These are phyloP conservation scores for Waitea zeae DNA, from an alignment of 1,284 basidiomycete species.

Conservation along the genomic window DNA sequence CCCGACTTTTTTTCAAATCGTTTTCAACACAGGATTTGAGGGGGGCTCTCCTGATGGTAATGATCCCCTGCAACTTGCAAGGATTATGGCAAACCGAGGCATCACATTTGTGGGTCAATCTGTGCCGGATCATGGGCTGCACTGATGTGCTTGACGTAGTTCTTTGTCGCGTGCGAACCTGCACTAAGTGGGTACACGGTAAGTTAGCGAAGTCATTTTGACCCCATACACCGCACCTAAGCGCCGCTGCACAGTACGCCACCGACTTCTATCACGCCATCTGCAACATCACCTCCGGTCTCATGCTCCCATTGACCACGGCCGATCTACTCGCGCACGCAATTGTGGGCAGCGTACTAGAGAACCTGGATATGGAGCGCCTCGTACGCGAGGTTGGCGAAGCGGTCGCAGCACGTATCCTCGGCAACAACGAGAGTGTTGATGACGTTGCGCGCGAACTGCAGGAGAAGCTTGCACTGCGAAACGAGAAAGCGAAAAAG, in stretches of 20 bases:
- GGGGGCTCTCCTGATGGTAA: conserved; percentile 84
- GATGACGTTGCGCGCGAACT: conserved; percentile 91
- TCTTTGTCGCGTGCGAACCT: conserved; percentile 97
- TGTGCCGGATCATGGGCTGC: background rate
- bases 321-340: conserved; percentile 94
- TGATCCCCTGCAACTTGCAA: conserved; percentile 80
- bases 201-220: conserved; percentile 14
- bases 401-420: conserved; percentile 84
- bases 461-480: conserved; percentile 78
- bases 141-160: conserved; percentile 27
- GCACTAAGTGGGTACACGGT: conserved; percentile 88
- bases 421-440: conserved; percentile 81
- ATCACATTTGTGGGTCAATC: conserved; percentile 62
- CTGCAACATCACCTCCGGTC: conserved; percentile 80
- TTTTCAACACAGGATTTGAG: conserved; percentile 50
- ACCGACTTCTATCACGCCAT: conserved; percentile 94
- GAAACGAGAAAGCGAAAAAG: conserved; percentile 95
- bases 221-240: no score
- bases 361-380: conserved; percentile 98
- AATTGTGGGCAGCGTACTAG: conserved; percentile 91
- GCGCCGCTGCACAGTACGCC: conserved; percentile 42
- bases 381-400: conserved; percentile 87
- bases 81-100: conserved; percentile 79
- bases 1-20: no score
- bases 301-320: conserved; percentile 93